Evolutionary conservation across 2,329 filamentous ascomycete species (phyloP).

Genomic region (Ceratocystis destructans): DNA sequence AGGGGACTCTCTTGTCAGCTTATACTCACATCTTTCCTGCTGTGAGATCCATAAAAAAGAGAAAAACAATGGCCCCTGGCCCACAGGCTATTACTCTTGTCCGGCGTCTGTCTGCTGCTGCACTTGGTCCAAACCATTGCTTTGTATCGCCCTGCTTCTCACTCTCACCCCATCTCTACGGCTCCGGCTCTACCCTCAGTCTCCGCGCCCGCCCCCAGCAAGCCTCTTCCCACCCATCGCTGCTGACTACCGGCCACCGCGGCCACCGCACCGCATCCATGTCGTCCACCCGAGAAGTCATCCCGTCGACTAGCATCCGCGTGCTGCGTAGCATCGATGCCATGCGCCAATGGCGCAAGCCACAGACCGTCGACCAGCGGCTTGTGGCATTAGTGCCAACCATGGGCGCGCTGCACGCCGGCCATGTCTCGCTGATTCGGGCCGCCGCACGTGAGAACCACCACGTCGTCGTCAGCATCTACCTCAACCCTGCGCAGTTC

Average conservation of each 20-base stretch:
- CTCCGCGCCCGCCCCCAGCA: not conserved
- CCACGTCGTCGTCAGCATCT: conserved; percentile 80
- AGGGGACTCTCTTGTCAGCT: too few species aligned
- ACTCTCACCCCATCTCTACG: not conserved
- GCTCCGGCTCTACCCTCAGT: not conserved
- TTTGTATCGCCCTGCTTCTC: not conserved
- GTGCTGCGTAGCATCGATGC: conserved; percentile 63
- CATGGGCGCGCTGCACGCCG: conserved; percentile 92
- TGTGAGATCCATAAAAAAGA: not conserved
- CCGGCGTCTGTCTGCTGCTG: not conserved
- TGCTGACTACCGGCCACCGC: conserved; percentile 20
- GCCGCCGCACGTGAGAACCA: conserved; percentile 72
- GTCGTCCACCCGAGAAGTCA: conserved; percentile 28
- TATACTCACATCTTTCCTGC: too few species aligned
- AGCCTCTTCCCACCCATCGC: conserved; percentile 6
- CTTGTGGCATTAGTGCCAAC: conserved; percentile 84
- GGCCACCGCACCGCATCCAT: conserved; percentile 20
- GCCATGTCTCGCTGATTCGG: conserved; percentile 75
- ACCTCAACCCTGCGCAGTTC: conserved; percentile 95
- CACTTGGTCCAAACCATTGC: not conserved
- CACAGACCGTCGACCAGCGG: conserved; percentile 51
- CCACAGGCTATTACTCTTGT: not conserved
- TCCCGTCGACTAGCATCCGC: conserved; percentile 47
- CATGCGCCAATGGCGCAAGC: conserved; percentile 55
- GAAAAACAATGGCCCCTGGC: not conserved